Base-by-base conservation (phyloP, 495 filamentous ascomycete genomes). In the Hypoxylon trugodes region DNA sequence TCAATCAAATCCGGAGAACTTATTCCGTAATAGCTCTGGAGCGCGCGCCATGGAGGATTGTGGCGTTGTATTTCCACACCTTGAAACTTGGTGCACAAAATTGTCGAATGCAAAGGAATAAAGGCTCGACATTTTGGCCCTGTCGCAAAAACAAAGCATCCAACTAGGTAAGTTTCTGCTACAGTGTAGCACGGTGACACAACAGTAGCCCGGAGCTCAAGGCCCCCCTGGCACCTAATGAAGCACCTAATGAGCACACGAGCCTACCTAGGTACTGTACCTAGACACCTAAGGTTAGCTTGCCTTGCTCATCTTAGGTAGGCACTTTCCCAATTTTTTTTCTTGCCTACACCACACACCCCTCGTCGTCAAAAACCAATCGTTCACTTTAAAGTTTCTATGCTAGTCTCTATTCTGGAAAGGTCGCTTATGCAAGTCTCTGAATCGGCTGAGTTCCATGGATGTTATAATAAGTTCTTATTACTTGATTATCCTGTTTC, bases 391-490 rank as follows among this genome's bases (percentile, higher is more conserved):
- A 45, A 48, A 36, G 18, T 40, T 55, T 48, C 21, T 24, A 6
- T 53, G 19, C 28, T 56, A 47, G 26, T 42, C 53, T 53, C 18
- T 21, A 61, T 26, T 30, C 49, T 25, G 24, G 36, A 50, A 55
- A 60, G 56, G 38, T 46, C 38, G 40, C 52, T 38, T 66, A 66
- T 66, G 63, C 57, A 57, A 41, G 63, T 42, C 53, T 66, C 63
- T 61, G 51, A 61, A 61, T 57, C 57, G 63, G 57, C 45, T 51
- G 24, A 59, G 54, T 50, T 42, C 4, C 8, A 9, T 4, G 28
- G n/a, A n/a, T n/a, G n/a, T 47, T 58, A 64, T 46, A 12, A 40
- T 24, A 33, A 33, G 22, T 32, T 26, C 48, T 49, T 62, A 40
- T 55, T 38, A 26, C 43, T 42, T 58, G 26, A 51, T 57, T 52